phyloP scores from a whole-genome alignment of 352 stramenopile genomes.

The Phytopythium mirpurense region DNA sequence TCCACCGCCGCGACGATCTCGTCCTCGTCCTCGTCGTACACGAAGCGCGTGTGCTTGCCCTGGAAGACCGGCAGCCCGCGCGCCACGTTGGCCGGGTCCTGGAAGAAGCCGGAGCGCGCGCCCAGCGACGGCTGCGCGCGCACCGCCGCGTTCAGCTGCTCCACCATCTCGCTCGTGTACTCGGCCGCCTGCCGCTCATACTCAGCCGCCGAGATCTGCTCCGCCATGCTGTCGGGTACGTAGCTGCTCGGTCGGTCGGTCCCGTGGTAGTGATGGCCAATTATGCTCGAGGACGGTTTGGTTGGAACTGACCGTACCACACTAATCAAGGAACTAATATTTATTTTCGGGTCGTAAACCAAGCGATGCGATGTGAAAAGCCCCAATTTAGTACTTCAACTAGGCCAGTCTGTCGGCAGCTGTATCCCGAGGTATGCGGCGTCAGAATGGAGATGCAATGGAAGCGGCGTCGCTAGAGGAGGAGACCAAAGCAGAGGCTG shows the following conservation, averaged over 20 bases:
- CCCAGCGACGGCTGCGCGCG: conserved; percentile 42
- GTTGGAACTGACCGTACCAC: conserved; percentile 6
- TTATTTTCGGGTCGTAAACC: neutral
- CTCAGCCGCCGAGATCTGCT: conserved; percentile 45
- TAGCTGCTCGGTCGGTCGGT: neutral
- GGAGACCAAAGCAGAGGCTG: too few species aligned
- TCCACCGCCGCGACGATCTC: conserved; percentile 62
- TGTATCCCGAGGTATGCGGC: too few species aligned
- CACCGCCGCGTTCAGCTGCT: conserved; percentile 60
- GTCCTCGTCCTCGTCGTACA: conserved; percentile 72
- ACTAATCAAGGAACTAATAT: neutral
- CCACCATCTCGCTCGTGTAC: conserved; percentile 55
- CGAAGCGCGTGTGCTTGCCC: conserved; percentile 73
- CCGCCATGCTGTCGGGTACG: conserved; percentile 6
- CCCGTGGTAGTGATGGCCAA: too few species aligned
- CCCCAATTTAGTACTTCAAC: too few species aligned
- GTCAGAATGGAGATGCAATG: too few species aligned
- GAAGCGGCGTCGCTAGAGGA: too few species aligned
- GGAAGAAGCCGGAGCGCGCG: conserved; percentile 55
- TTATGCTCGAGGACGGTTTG: too few species aligned
- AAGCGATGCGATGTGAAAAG: too few species aligned
- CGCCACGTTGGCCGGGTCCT: conserved; percentile 50
- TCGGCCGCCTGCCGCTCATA: conserved; percentile 64
- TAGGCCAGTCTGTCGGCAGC: too few species aligned
- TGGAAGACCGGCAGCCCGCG: conserved; percentile 67